These are phyloP conservation scores for Cryptococcus wingfieldii DNA, from an alignment of 1,284 basidiomycete species.

Conservation along the genomic window DNA sequence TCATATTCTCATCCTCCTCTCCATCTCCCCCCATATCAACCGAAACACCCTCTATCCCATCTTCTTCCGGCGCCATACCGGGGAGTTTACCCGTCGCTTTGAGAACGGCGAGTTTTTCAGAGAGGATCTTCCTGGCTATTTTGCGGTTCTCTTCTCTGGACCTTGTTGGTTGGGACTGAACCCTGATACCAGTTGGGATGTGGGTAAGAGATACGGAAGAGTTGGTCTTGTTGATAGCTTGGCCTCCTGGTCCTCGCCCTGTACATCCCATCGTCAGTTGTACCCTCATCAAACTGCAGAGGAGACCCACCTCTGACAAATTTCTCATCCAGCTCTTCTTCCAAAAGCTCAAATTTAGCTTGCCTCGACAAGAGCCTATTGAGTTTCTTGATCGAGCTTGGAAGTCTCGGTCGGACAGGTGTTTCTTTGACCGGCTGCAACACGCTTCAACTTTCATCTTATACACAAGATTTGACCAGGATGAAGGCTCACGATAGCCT, in stretches of 20 bases:
- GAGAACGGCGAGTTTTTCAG: constrained; percentile 40
- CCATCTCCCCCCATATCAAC: not conserved
- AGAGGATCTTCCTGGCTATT: constrained; percentile 46
- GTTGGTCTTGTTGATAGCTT: constrained; percentile 51
- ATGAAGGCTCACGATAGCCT: not conserved
- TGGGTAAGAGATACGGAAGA: constrained; percentile 49
- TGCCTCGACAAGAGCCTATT: constrained; percentile 35
- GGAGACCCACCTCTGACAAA: constrained; percentile 43
- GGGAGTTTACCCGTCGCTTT: constrained; percentile 27
- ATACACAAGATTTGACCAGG: not conserved
- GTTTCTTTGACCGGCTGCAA: not conserved
- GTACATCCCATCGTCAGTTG: not conserved
- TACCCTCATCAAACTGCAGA: not conserved
- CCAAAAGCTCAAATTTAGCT: constrained; percentile 28
- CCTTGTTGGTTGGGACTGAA: constrained; percentile 50
- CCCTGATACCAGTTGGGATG: constrained; percentile 48
- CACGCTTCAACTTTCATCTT: no score
- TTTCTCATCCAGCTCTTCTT: constrained; percentile 45
- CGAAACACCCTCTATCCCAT: not conserved
- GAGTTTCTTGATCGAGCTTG: constrained; percentile 39
- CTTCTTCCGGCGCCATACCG: constrained; percentile 8
- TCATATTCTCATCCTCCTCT: not conserved
- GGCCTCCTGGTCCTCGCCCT: constrained; percentile 51
- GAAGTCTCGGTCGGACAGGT: constrained; percentile 20
- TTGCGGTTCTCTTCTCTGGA: constrained; percentile 48